Evolutionary conservation across 2,329 filamentous ascomycete genomes (phyloP).

Genomic region (Drechmeria coniospora): DNA sequence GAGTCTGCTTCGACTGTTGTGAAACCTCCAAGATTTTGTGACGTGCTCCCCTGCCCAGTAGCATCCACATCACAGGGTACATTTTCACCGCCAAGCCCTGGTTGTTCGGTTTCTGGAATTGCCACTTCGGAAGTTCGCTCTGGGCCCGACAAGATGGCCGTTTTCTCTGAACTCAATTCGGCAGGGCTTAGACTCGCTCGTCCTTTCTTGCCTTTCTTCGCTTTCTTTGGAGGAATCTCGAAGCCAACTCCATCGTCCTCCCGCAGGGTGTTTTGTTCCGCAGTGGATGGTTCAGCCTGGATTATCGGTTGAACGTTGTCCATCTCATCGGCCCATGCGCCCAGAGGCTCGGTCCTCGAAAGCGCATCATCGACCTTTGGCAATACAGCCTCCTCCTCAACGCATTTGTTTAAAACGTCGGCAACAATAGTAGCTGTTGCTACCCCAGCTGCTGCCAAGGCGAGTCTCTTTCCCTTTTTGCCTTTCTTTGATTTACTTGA

Average conservation of each 20-base stretch:
- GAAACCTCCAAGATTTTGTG: neutral
- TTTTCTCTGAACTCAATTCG: neutral
- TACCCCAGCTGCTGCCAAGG: constrained; percentile 3
- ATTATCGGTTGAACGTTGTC: constrained; percentile 1
- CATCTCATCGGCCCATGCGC: constrained; percentile 8
- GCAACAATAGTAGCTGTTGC: neutral
- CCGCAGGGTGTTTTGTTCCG: neutral
- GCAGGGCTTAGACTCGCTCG: constrained; percentile 1
- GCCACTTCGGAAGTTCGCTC: neutral
- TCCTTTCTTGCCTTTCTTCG: constrained; percentile 18
- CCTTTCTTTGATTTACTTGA: constrained; percentile 17
- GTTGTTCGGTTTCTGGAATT: neutral
- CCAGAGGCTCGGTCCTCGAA: neutral
- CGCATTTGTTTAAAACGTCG: neutral
- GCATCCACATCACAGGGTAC: neutral
- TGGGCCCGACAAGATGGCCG: too few relatives aligned
- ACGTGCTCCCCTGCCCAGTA: neutral
- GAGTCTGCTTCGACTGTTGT: neutral
- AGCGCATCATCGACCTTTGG: constrained; percentile 1
- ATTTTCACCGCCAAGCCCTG: constrained; percentile 1
- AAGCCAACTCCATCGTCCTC: constrained; percentile 12
- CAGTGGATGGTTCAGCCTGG: neutral
- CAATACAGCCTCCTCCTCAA: constrained; percentile 1
- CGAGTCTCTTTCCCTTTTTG: constrained; percentile 20
- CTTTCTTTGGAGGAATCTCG: constrained; percentile 24